phyloP scores from a whole-genome alignment of 2,329 filamentous ascomycete genomes.

The Cryphonectria japonica region DNA sequence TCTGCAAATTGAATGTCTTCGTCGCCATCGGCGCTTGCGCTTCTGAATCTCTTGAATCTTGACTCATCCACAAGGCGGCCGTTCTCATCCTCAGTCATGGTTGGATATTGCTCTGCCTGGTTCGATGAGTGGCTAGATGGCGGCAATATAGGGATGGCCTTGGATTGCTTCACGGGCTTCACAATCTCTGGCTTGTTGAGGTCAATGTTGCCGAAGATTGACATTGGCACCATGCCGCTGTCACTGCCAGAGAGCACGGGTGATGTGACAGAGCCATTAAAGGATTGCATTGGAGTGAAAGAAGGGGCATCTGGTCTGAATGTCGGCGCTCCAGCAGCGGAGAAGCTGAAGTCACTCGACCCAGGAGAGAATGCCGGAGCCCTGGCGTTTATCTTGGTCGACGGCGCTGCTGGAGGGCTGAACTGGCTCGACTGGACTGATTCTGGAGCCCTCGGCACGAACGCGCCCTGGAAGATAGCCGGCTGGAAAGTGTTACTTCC shows the following conservation, averaged over 20 bases:
- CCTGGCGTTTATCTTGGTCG: constrained; percentile 67
- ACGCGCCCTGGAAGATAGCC: constrained; percentile 47
- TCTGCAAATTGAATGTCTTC: constrained; percentile 76
- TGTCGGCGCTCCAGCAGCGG: constrained; percentile 60
- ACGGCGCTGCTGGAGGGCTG: constrained; percentile 45
- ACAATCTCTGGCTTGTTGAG: constrained; percentile 63
- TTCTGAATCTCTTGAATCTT: constrained; percentile 75
- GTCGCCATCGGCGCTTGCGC: constrained; percentile 67
- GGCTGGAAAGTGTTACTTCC: constrained; percentile 53
- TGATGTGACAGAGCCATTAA: constrained; percentile 53
- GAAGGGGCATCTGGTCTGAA: constrained; percentile 78
- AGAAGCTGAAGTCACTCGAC: constrained; percentile 69
- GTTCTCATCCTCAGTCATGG: constrained; percentile 56
- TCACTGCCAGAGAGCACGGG: constrained; percentile 50
- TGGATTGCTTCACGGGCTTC: constrained; percentile 72
- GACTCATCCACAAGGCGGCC: constrained; percentile 68
- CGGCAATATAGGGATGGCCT: constrained; percentile 79
- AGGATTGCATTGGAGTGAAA: constrained; percentile 67
- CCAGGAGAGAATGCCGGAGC: constrained; percentile 74
- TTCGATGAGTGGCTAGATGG: constrained; percentile 56
- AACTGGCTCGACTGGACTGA: constrained; percentile 46
- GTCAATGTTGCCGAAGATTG: constrained; percentile 73
- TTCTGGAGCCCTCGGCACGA: constrained; percentile 39
- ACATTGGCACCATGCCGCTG: constrained; percentile 45
- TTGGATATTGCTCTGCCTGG: constrained; percentile 32